Evolutionary conservation across 1,284 basidiomycete species (phyloP).

Genomic region (Mycena citricolor): DNA sequence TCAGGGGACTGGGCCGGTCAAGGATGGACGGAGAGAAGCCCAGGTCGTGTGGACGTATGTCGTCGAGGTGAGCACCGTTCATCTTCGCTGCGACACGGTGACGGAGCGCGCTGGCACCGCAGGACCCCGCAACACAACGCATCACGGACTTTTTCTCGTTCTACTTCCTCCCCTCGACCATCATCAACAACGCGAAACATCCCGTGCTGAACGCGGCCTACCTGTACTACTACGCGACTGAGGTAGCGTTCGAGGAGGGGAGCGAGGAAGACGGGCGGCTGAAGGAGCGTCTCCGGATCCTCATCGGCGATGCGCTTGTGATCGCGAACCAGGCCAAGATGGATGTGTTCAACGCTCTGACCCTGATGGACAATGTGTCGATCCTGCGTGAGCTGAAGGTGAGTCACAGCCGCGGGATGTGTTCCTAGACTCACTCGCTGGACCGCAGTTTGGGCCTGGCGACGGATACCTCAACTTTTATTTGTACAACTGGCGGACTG

Average conservation of each 20-base stretch:
- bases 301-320: constrained; percentile 79
- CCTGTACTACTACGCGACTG: constrained; percentile 88
- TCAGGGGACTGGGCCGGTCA: constrained; percentile 61
- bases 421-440: constrained; percentile 3
- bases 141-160: constrained; percentile 98
- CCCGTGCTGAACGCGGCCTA: constrained; percentile 83
- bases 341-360: constrained; percentile 95
- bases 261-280: constrained; percentile 62
- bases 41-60: constrained; percentile 98
- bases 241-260: constrained; percentile 56
- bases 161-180: constrained; percentile 92
- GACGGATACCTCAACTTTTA: constrained; percentile 91
- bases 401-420: constrained; percentile 26
- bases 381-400: constrained; percentile 86
- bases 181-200: constrained; percentile 68
- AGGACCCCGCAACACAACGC: constrained; percentile 80
- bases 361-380: constrained; percentile 89
- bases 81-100: neutral
- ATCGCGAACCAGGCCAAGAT: constrained; percentile 84
- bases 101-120: too few relatives aligned
- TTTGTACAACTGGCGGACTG: constrained; percentile 92
- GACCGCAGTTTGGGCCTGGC: constrained; percentile 79
- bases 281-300: constrained; percentile 67
- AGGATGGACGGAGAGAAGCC: constrained; percentile 54
- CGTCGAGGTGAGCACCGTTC: constrained; percentile 71